Conservation (phyloP, 2,329 filamentous ascomycete species). For the Fusarium buharicum region DNA sequence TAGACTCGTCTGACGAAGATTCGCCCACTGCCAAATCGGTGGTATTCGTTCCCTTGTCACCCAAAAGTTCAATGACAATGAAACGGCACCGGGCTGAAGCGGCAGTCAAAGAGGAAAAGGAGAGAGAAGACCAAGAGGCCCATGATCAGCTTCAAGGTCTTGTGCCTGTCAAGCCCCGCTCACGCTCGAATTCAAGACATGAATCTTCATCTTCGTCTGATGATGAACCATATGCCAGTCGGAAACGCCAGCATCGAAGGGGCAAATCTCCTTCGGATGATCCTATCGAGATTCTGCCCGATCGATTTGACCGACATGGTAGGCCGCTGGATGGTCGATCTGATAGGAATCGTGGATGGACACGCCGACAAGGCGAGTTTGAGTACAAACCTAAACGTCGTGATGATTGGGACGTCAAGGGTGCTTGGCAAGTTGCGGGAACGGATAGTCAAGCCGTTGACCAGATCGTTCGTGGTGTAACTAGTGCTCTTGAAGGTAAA, state of each 20-base stretch:
- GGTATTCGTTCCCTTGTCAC: conserved; percentile 61
- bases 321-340: conserved; percentile 51
- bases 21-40: conserved; percentile 53
- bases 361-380: conserved; percentile 56
- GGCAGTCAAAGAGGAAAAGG: conserved; percentile 39
- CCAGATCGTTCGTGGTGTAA: conserved; percentile 43
- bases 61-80: conserved; percentile 60
- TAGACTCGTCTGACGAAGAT: conserved; percentile 28
- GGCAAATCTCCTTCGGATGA: conserved; percentile 46
- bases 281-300: conserved; percentile 58
- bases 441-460: conserved; percentile 57
- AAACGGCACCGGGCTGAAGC: conserved; percentile 52
- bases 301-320: conserved; percentile 60
- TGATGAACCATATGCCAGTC: conserved; percentile 41
- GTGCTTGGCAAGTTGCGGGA: conserved; percentile 58
- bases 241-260: conserved; percentile 34
- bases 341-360: conserved; percentile 43
- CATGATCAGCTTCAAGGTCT: conserved; percentile 34
- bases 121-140: conserved; percentile 27
- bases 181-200: conserved; percentile 24
- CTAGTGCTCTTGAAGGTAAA: conserved; percentile 47
- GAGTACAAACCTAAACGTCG: conserved; percentile 49
- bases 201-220: conserved; percentile 51
- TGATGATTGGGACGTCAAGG: conserved; percentile 52
- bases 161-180: conserved; percentile 27